Base-by-base conservation (phyloP, 176 grass and related monocot species). In the Rhipidocladum racemiflorum region DNA sequence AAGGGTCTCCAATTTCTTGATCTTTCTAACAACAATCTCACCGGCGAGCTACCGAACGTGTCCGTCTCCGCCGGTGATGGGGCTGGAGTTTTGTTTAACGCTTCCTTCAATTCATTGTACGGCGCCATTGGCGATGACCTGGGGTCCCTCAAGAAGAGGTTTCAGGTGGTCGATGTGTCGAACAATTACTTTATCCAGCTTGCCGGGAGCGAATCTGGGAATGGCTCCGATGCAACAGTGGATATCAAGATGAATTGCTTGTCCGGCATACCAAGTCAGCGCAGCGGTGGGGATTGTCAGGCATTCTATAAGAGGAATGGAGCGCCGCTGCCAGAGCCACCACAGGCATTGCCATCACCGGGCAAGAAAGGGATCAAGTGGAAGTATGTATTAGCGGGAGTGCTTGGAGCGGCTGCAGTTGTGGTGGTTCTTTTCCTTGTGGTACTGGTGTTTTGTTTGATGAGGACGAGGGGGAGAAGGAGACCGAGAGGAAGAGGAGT, bases 1-100 rank as follows among this genome's bases (percentile, higher is more conserved):
- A 38, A 85, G 24, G 77, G 74, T 2, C 90, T 98, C 81, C 70
- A 32, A 51, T 24, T 81, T 8, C 88, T 97, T 21, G 95, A 94
- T 56, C 75, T 97, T 67, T 94, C 92, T 14, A 32, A 35, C 67
- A 97, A 97, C 76, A 86, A 94, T 2, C 86, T 97, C 59, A 91
- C 92, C 1, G 95, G 90, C 2, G 18, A 80, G 73, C 71, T 94
- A 39, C 88, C 85, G 0, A 21, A 34, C 70, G 17, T 63, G 18
- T 25, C 81, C 32, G 29, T 61, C 20, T 15, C 67, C 6, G 59
- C 18, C 5, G 76, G 24, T 39, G 72, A 49, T 70, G 51, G 36
- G 63, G 20, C 43, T 0, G 81, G 81, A 21, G 36, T 38, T 82
- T 14, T 68, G 64, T 91, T 99, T 48, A 93, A 95, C 75, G 64